Evolutionary conservation across 805 yeast species (phyloP).

Genomic region (Ogataea angusta): DNA sequence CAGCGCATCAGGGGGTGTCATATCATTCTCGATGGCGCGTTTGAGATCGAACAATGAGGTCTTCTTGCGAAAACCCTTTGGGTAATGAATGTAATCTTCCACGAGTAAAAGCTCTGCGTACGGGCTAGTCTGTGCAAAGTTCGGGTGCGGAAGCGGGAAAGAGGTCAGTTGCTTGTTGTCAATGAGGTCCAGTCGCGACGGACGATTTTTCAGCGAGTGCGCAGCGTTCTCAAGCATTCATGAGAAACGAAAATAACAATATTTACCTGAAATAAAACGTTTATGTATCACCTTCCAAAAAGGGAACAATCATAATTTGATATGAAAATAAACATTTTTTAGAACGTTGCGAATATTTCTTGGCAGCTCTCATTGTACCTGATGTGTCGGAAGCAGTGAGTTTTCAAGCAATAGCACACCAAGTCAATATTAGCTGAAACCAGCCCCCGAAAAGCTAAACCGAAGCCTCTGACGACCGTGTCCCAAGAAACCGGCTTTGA

Average conservation of each 20-base stretch:
- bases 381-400: too few relatives aligned
- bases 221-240: conserved; percentile 2
- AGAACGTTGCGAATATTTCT: too few relatives aligned
- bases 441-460: too few relatives aligned
- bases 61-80: conserved; percentile 21
- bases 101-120: conserved; percentile 38
- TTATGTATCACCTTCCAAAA: background rate
- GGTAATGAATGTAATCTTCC: conserved; percentile 50
- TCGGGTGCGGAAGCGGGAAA: conserved; percentile 51
- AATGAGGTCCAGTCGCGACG: conserved; percentile 44
- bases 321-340: background rate
- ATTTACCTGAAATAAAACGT: background rate
- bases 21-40: conserved; percentile 23
- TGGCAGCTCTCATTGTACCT: too few relatives aligned
- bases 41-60: conserved; percentile 35
- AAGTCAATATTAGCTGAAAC: too few relatives aligned
- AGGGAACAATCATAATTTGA: background rate
- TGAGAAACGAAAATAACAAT: conserved; percentile 1
- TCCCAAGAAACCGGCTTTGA: too few relatives aligned
- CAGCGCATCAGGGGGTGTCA: conserved; percentile 1
- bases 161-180: conserved; percentile 49
- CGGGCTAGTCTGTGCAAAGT: background rate
- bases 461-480: too few relatives aligned
- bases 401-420: too few relatives aligned
- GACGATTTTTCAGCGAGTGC: conserved; percentile 4